Evolutionary conservation across 1,139 yeast genomes (phyloP).

Genomic region (Suhomyces terraborum): DNA sequence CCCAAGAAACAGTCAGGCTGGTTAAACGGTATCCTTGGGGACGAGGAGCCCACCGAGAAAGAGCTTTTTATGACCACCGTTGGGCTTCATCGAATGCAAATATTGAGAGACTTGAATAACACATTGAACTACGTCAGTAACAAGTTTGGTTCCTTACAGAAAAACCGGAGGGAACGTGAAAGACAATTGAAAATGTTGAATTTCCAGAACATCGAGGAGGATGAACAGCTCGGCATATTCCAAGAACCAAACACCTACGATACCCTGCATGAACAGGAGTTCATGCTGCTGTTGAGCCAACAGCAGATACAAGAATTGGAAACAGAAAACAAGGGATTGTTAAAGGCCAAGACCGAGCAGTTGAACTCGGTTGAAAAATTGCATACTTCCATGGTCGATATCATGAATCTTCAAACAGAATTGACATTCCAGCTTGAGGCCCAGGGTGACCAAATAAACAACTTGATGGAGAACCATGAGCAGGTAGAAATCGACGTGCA

Average conservation of each 20-base stretch:
- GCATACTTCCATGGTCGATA: slow-evolving; percentile 79
- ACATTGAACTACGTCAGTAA: slow-evolving; percentile 37
- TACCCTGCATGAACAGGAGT: slow-evolving; percentile 20
- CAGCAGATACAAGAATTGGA: slow-evolving; percentile 71
- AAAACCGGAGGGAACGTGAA: slow-evolving; percentile 44
- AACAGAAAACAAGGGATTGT: slow-evolving; percentile 68
- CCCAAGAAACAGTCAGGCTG: slow-evolving; percentile 24
- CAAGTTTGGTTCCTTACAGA: slow-evolving; percentile 43
- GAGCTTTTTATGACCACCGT: slow-evolving; percentile 30
- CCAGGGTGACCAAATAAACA: slow-evolving; percentile 74
- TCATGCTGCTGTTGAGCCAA: slow-evolving; percentile 39
- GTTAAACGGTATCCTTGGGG: slow-evolving; percentile 30
- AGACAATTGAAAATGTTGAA: slow-evolving; percentile 42
- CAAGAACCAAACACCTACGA: slow-evolving; percentile 21
- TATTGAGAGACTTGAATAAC: slow-evolving; percentile 41
- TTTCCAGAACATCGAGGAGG: slow-evolving; percentile 41
- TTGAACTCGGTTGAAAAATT: slow-evolving; percentile 66
- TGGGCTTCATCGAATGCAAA: slow-evolving; percentile 39
- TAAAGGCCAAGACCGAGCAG: slow-evolving; percentile 64
- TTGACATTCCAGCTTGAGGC: slow-evolving; percentile 71
- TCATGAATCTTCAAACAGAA: slow-evolving; percentile 76
- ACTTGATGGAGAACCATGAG: slow-evolving; percentile 69
- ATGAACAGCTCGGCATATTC: slow-evolving; percentile 14
- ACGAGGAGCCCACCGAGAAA: slow-evolving; percentile 33
- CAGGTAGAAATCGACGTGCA: slow-evolving; percentile 67